Evolutionary conservation across 139 green algal species (phyloP).

Genomic region (Chlamydomonas asymmetrica): DNA sequence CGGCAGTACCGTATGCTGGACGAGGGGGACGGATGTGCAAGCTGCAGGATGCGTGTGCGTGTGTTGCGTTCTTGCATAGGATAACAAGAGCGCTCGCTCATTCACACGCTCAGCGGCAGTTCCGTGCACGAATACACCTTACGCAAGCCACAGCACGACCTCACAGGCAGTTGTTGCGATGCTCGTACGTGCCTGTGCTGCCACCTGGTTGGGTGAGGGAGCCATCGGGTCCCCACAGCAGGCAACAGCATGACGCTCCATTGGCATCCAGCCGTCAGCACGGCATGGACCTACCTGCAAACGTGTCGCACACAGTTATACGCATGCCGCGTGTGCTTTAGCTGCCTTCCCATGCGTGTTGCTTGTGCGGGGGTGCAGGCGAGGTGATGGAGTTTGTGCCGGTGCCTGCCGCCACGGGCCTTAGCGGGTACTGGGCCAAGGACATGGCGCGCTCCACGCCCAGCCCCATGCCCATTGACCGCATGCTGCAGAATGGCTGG

Average conservation of each 20-base stretch:
- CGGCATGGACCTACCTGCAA: neutral
- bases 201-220: too few species aligned
- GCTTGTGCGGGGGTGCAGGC: conserved; percentile 7
- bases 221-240: neutral
- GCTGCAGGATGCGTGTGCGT: too few species aligned
- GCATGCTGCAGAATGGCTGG: conserved; percentile 25
- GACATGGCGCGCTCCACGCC: conserved; percentile 27
- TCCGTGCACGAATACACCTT: too few species aligned
- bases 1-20: too few species aligned
- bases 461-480: conserved; percentile 48
- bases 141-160: too few species aligned
- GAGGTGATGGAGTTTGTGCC: conserved; percentile 27
- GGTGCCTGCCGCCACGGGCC: conserved; percentile 1
- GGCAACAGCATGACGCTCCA: neutral
- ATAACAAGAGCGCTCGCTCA: too few species aligned
- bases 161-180: too few species aligned
- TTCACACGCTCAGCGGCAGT: too few species aligned
- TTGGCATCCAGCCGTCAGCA: neutral
- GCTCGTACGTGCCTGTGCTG: too few species aligned
- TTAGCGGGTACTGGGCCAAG: conserved; percentile 44
- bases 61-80: too few species aligned
- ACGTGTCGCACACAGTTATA: neutral
- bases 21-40: too few species aligned
- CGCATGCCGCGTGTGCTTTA: neutral
- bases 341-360: neutral